A percentile compares a stretch with the other conserved stretches of the same genome.
Conservation (phyloP, 169 alveolate genomes). For the Neospora caninum region DNA sequence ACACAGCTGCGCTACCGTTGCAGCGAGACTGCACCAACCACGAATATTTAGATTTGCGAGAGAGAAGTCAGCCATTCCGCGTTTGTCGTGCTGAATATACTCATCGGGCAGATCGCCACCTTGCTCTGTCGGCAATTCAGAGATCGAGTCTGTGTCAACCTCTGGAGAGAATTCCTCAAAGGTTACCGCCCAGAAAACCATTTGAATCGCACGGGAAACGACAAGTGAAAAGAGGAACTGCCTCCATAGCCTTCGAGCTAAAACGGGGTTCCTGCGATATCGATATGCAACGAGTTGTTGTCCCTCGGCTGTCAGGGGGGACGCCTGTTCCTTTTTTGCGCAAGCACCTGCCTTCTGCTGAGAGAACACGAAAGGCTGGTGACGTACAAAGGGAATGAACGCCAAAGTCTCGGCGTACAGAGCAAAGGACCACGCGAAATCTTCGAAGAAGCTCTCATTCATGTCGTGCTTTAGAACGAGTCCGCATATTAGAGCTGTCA, state of each 20-base stretch:
- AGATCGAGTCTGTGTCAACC: neutral
- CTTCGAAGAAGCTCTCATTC: constrained; percentile 8
- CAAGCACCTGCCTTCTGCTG: neutral
- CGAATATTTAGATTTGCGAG: neutral
- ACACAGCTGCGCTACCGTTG: constrained; percentile 8
- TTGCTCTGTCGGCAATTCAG: neutral
- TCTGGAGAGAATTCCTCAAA: constrained; percentile 16
- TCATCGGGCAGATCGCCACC: neutral
- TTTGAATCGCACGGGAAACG: neutral
- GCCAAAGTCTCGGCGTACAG: constrained; percentile 15
- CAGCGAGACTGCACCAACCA: constrained; percentile 20
- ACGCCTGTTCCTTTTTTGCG: neutral
- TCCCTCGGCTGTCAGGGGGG: neutral
- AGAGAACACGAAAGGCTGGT: neutral
- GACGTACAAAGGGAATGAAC: neutral
- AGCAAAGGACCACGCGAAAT: constrained; percentile 16
- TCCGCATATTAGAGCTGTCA: neutral
- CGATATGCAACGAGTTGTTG: neutral
- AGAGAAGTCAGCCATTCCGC: neutral
- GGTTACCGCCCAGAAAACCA: constrained; percentile 6
- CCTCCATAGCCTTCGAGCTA: constrained; percentile 7
- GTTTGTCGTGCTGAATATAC: neutral
- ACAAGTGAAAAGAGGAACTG: constrained; percentile 25
- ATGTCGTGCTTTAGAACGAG: constrained; percentile 23
- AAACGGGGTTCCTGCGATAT: neutral